These are phyloP conservation scores for Chenopodium suecicum DNA, from an alignment of 148 eudicot genomes.

Conservation along the genomic window DNA sequence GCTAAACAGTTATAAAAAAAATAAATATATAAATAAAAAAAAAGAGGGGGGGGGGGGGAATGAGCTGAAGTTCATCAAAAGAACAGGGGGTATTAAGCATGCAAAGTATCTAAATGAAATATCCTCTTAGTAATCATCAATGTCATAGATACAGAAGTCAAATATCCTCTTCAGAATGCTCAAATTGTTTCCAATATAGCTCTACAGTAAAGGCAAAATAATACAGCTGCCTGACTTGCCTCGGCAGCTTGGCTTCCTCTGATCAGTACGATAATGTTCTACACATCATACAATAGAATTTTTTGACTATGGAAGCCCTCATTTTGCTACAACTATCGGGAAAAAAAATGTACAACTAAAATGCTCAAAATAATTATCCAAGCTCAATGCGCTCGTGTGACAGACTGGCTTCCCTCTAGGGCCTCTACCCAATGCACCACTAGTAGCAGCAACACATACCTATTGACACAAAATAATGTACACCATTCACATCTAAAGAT, in stretches of 20 bases:
- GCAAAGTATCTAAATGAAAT: background rate
- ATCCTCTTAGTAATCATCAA: background rate
- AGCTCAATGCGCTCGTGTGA: constrained; percentile 31
- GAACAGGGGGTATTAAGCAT: background rate
- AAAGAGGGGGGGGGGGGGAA: background rate
- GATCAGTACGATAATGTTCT: constrained; percentile 7
- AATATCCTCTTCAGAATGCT: constrained; percentile 1
- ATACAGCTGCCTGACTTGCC: constrained; percentile 14
- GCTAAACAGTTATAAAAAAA: background rate
- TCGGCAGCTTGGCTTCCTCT: background rate
- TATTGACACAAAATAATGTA: constrained; percentile 43
- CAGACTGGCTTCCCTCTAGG: constrained; percentile 35
- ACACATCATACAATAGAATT: constrained; percentile 20
- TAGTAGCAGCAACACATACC: constrained; percentile 46
- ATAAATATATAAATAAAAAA: too few relatives aligned
- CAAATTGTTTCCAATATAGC: background rate
- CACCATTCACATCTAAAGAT: constrained; percentile 30
- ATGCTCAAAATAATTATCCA: constrained; percentile 20
- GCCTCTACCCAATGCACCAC: constrained; percentile 40
- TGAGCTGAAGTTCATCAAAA: constrained; percentile 8
- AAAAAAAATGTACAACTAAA: constrained; percentile 10
- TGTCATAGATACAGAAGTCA: background rate
- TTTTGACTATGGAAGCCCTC: background rate
- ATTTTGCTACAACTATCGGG: constrained; percentile 16
- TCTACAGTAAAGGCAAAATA: background rate